Evolutionary conservation across 352 stramenopile species (phyloP), one percentile per base, ranked within the genome.

Genomic region (Phytopythium cucurbitacearum): DNA sequence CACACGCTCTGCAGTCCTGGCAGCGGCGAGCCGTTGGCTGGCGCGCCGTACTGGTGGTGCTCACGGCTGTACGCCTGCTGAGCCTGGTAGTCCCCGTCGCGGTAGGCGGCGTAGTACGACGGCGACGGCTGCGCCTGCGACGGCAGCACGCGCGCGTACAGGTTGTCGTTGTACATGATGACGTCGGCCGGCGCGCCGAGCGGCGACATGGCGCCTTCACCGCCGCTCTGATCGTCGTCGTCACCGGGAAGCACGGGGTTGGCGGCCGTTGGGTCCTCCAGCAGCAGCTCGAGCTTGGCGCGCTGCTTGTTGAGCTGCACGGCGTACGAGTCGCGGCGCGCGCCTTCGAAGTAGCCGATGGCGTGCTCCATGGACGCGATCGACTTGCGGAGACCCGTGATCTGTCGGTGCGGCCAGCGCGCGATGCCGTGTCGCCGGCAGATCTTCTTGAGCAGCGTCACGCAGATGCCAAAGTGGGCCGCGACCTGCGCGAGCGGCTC

Each of bases 371-470:
- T 92, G 16, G 81, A 92, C 13, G 78, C 62, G 49, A 94, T 92
- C 64, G 80, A 91, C 57, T 94, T 94, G 55, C 84, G 80, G 34
- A 94, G 66, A n/a, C 80, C 83, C 5, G 80, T 89, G 74, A 94
- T 93, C 64, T 92, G 82, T 13, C 85, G 82, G 59, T 93, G 81
- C 16, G 85, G 85, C 85, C 85, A 94, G 11, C 82, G 80, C 1
- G 80, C 73, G 47, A 94, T 87, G 28, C 82, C 79, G 43, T 91
- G 75, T 47, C 84, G 79, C 28, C 85, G 69, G 59, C 85, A 94
- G 54, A 92, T 90, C 50, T 93, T 93, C 71, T 93, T 94, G 10
- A 94, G 68, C 28, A 94, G 59, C 32, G 85, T 94, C 12, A 89
- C 79, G 48, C 85, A 93, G 58, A 94, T 91, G 13, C 85, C 79